Conservation (phyloP, 768 basidiomycete species). For the Mycena venus region DNA sequence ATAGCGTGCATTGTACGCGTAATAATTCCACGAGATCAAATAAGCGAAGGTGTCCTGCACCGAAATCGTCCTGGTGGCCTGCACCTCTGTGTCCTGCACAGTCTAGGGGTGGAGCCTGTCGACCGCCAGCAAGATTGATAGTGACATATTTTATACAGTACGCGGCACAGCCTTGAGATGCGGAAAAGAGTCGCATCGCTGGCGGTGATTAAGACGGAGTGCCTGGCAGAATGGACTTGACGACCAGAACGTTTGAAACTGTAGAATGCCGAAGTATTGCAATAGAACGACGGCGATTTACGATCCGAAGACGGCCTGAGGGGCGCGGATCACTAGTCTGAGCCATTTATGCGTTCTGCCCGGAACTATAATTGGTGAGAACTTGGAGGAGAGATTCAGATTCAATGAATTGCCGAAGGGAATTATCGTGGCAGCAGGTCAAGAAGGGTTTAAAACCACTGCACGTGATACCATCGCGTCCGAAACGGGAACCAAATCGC, state of each 20-base stretch:
- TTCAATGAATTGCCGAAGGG: too few species aligned
- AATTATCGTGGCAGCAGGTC: too few species aligned
- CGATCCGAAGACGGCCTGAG: background rate
- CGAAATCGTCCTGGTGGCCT: slow-evolving; percentile 9
- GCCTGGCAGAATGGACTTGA: background rate
- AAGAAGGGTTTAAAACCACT: too few species aligned
- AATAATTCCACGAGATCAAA: background rate
- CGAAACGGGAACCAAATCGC: too few species aligned
- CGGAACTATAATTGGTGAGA: too few species aligned
- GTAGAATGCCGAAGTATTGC: background rate
- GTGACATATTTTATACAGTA: background rate
- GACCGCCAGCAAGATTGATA: too few species aligned
- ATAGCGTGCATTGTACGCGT: background rate
- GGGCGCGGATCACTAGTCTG: background rate
- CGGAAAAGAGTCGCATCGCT: too few species aligned
- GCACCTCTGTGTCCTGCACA: slow-evolving; percentile 27
- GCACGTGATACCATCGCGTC: too few species aligned
- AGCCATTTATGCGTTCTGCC: too few species aligned
- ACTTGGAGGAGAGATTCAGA: too few species aligned
- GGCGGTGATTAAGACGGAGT: background rate
- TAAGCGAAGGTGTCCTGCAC: slow-evolving; percentile 16
- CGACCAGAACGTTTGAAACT: background rate
- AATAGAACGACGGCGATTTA: background rate
- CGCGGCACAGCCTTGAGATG: background rate
- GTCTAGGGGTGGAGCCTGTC: slow-evolving; percentile 14